A percentile compares a stretch with the other conserved stretches of the same genome.
phyloP scores from a whole-genome alignment of 176 grass and related monocot species.

The Hordeum marinum region DNA sequence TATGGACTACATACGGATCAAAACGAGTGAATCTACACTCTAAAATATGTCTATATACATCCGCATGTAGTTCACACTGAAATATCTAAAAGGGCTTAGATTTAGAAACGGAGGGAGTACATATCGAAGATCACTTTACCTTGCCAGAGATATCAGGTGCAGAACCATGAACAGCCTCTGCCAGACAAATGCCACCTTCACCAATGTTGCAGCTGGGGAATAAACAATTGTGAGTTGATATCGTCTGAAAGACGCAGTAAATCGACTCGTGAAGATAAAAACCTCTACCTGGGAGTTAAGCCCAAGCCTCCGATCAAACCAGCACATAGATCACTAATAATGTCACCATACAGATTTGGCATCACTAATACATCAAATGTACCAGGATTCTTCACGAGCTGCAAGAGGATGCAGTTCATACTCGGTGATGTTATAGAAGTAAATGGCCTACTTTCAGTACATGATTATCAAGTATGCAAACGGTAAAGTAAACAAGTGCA shows the following conservation, averaged over 20 bases:
- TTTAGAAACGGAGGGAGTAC: too few relatives aligned
- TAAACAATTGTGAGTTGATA: neutral
- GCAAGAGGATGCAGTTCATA: slow-evolving; percentile 27
- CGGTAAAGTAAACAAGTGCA: neutral
- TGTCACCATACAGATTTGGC: slow-evolving; percentile 98
- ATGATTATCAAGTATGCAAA: neutral
- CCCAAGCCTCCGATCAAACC: slow-evolving; percentile 92
- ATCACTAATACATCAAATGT: slow-evolving; percentile 96
- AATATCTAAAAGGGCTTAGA: too few relatives aligned
- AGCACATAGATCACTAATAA: slow-evolving; percentile 97
- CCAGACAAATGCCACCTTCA: slow-evolving; percentile 93
- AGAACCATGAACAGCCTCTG: slow-evolving; percentile 97
- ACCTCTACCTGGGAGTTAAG: slow-evolving; percentile 84
- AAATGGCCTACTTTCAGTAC: neutral
- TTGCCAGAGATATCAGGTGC: slow-evolving; percentile 97
- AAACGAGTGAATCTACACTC: too few relatives aligned
- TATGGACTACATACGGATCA: too few relatives aligned
- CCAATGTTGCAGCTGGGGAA: slow-evolving; percentile 85
- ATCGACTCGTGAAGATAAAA: neutral
- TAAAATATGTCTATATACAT: too few relatives aligned
- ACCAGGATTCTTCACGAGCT: slow-evolving; percentile 90
- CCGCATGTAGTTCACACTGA: too few relatives aligned
- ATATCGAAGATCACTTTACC: slow-evolving; percentile 30
- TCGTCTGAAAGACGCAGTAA: neutral
- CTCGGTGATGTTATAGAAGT: neutral